A percentile compares a stretch with the other conserved stretches of the same genome.
These are phyloP conservation scores for Colletotrichum musicola DNA, from an alignment of 2,329 filamentous ascomycete species.

Conservation along the genomic window DNA sequence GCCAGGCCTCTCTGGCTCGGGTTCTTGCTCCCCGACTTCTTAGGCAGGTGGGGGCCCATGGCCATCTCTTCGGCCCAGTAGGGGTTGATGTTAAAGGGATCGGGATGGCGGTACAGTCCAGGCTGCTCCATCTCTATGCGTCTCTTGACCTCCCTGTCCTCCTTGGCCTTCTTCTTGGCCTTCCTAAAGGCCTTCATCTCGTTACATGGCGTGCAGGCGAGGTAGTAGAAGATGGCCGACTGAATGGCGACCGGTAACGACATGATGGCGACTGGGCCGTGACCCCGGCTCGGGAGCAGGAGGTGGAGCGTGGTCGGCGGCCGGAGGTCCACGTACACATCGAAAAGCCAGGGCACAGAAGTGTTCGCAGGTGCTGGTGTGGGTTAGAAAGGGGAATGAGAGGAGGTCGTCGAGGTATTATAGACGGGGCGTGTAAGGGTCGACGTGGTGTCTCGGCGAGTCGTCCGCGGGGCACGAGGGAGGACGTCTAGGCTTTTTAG, in stretches of 20 bases:
- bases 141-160: slow-evolving; percentile 74
- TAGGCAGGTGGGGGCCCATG: slow-evolving; percentile 81
- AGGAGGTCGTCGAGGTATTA: slow-evolving; percentile 24
- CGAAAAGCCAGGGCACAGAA: slow-evolving; percentile 10
- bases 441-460: slow-evolving; percentile 20
- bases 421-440: slow-evolving; percentile 6
- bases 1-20: slow-evolving; percentile 69
- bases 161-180: slow-evolving; percentile 77
- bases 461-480: slow-evolving; percentile 6
- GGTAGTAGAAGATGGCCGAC: slow-evolving; percentile 82
- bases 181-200: slow-evolving; percentile 78
- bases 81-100: slow-evolving; percentile 87
- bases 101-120: slow-evolving; percentile 81
- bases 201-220: slow-evolving; percentile 83
- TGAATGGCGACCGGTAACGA: slow-evolving; percentile 72
- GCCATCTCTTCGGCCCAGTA: slow-evolving; percentile 91
- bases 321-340: slow-evolving; percentile 30
- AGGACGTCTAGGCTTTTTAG: slow-evolving; percentile 9
- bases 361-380: neutral
- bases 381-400: slow-evolving; percentile 37
- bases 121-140: slow-evolving; percentile 77
- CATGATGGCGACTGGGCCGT: slow-evolving; percentile 47
- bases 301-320: slow-evolving; percentile 17
- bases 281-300: slow-evolving; percentile 28
- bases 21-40: slow-evolving; percentile 70